Conservation (phyloP, 2,329 filamentous ascomycete species). For the Hymenoscyphus scutula region DNA sequence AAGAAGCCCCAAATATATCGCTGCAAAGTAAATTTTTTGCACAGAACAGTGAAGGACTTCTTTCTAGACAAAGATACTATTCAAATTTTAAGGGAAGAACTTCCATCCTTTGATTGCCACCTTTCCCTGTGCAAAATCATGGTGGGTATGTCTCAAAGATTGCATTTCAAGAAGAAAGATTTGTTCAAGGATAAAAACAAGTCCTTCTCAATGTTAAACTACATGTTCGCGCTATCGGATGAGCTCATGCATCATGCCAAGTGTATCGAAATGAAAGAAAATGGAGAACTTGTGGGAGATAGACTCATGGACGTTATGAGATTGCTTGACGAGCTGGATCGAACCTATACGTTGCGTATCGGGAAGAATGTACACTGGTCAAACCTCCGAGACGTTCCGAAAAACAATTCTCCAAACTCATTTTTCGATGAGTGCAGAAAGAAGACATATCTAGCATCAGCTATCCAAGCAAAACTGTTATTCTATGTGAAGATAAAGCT, state of each 20-base stretch:
- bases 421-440: not conserved
- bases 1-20: not conserved
- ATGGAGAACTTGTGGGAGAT: not conserved
- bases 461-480: not conserved
- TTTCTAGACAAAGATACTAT: not conserved
- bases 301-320: not conserved
- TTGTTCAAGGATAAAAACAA: no score
- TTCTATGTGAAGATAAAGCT: not conserved
- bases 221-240: not conserved
- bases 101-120: not conserved
- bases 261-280: not conserved
- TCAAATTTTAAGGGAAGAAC: not conserved
- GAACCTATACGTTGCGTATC: not conserved
- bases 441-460: not conserved
- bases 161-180: not conserved
- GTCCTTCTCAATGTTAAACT: no score
- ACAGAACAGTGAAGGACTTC: conserved; percentile 5
- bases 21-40: not conserved
- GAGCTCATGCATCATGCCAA: not conserved
- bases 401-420: not conserved
- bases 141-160: not conserved
- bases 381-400: not conserved
- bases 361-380: not conserved
- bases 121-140: not conserved
- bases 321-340: not conserved